Evolutionary conservation across 108 stramenopile genomes (phyloP).

Genomic region (Skeletonema potamos): DNA sequence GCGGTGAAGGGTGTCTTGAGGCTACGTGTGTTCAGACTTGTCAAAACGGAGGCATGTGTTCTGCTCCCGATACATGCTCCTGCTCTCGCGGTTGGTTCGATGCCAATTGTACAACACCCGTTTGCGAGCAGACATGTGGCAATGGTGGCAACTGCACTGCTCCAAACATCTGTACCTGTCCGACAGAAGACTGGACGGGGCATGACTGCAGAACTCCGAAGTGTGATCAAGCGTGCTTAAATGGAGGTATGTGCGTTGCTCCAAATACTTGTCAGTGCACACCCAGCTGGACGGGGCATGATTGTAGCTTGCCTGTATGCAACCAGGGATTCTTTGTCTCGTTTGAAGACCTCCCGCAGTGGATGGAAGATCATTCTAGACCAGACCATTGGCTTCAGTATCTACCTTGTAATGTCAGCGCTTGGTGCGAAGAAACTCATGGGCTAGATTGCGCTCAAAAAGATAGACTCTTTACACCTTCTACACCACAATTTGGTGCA

Average conservation of each 20-base stretch:
- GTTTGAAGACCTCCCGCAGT: constrained; percentile 19
- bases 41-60: constrained; percentile 69
- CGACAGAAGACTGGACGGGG: constrained; percentile 70
- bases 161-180: constrained; percentile 75
- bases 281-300: constrained; percentile 71
- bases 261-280: constrained; percentile 85
- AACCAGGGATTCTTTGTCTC: constrained; percentile 77
- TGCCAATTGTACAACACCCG: constrained; percentile 87
- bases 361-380: neutral
- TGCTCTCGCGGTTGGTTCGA: constrained; percentile 86
- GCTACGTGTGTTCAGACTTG: constrained; percentile 78
- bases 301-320: constrained; percentile 84
- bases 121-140: constrained; percentile 87
- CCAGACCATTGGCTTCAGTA: constrained; percentile 50
- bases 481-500: constrained; percentile 34
- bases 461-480: neutral
- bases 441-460: constrained; percentile 78
- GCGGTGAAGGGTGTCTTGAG: constrained; percentile 53
- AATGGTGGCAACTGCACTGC: constrained; percentile 89
- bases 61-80: constrained; percentile 81
- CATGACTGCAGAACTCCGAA: constrained; percentile 76
- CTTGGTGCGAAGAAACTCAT: constrained; percentile 80
- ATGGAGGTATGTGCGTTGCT: constrained; percentile 79
- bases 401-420: constrained; percentile 60
- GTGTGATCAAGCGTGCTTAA: constrained; percentile 66